phyloP scores from a whole-genome alignment of 176 grass and related monocot species.

The Juncus inflexus region DNA sequence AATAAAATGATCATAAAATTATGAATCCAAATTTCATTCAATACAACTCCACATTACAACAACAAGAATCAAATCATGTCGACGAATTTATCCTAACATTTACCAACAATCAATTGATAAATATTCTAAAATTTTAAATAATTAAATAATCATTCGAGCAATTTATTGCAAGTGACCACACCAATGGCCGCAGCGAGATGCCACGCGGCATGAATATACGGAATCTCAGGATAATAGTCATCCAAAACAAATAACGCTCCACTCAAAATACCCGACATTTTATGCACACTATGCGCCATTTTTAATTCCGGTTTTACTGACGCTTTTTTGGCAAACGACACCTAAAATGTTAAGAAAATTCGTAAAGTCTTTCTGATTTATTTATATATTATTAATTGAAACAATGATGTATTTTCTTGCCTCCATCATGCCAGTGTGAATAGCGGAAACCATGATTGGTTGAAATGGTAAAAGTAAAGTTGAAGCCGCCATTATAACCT shows the following conservation, averaged over 20 bases:
- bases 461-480: constrained; percentile 87
- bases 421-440: constrained; percentile 97
- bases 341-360: constrained; percentile 31
- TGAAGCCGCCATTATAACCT: constrained; percentile 79
- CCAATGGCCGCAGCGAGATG: constrained; percentile 88
- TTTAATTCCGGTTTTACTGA: constrained; percentile 67
- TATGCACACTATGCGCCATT: constrained; percentile 85
- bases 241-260: constrained; percentile 81
- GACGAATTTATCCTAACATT: constrained; percentile 33
- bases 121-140: not conserved
- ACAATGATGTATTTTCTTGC: constrained; percentile 36
- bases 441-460: constrained; percentile 83
- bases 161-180: constrained; percentile 77
- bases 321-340: constrained; percentile 79
- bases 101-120: constrained; percentile 36
- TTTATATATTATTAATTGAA: not conserved
- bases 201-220: constrained; percentile 91
- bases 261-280: constrained; percentile 71
- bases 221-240: constrained; percentile 64
- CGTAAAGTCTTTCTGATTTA: not conserved
- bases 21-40: constrained; percentile 11
- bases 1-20: not conserved
- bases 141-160: constrained; percentile 56
- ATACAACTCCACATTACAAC: constrained; percentile 4
- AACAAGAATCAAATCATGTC: constrained; percentile 15